phyloP scores from a whole-genome alignment of 176 grass and related monocot species.

The Carex myosuroides region DNA sequence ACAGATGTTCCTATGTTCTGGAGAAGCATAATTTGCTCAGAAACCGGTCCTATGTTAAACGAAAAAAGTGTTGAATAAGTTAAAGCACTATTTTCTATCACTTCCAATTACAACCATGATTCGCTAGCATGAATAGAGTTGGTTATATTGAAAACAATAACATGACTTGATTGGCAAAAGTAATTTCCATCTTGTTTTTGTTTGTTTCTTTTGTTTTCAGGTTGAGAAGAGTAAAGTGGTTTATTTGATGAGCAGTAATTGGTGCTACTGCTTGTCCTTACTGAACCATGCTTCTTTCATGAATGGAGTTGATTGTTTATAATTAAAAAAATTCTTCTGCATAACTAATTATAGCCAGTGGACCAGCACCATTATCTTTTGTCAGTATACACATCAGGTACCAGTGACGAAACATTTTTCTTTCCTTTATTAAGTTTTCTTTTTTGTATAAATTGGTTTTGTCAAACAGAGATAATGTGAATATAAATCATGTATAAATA shows the following conservation, averaged over 20 bases:
- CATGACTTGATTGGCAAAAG: neutral
- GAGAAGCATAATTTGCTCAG: conserved; percentile 92
- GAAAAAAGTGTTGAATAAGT: neutral
- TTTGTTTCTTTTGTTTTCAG: neutral
- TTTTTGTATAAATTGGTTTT: neutral
- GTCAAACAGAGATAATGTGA: neutral
- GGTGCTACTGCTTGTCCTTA: neutral
- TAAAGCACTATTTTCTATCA: neutral
- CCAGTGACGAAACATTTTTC: neutral
- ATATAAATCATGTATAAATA: neutral
- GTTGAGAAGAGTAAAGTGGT: neutral
- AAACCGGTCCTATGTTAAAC: conserved; percentile 42
- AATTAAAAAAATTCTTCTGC: neutral
- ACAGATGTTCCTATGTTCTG: conserved; percentile 90
- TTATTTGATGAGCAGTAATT: neutral
- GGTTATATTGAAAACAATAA: neutral
- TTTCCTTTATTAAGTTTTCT: neutral
- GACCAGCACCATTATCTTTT: neutral
- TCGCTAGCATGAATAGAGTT: neutral
- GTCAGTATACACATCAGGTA: neutral
- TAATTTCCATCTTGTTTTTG: neutral
- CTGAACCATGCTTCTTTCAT: neutral
- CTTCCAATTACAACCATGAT: neutral
- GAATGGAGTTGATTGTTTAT: neutral
- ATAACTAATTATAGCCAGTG: neutral